These are phyloP conservation scores for Aspergillus sp. DNA, from an alignment of 2,329 filamentous ascomycete genomes.

Conservation along the genomic window DNA sequence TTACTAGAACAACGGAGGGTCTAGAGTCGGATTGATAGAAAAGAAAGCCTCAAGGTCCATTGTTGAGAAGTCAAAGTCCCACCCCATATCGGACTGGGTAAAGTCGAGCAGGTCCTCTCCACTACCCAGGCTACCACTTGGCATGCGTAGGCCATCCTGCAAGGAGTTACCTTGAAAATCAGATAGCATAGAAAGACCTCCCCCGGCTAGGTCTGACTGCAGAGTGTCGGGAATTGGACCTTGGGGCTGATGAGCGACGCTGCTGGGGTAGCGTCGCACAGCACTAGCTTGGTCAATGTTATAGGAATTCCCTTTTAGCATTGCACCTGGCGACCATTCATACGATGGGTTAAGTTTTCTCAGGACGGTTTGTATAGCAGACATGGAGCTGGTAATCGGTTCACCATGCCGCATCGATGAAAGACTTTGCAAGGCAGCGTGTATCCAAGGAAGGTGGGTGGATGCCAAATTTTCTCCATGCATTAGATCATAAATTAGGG, in stretches of 20 bases:
- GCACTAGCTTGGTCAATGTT: neutral
- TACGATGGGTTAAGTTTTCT: conserved; percentile 35
- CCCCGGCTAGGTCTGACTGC: neutral
- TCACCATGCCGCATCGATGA: conserved; percentile 39
- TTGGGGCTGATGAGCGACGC: neutral
- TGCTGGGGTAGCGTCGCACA: neutral
- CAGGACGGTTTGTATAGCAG: conserved; percentile 36
- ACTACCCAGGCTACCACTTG: conserved; percentile 27
- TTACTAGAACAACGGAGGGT: conserved; percentile 13
- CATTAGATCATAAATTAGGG: conserved; percentile 48
- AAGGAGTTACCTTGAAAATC: conserved; percentile 28
- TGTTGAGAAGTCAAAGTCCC: conserved; percentile 44
- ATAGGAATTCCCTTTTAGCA: neutral
- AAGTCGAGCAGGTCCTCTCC: conserved; percentile 39
- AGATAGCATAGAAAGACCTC: conserved; percentile 16
- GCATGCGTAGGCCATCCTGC: conserved; percentile 24
- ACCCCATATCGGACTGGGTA: conserved; percentile 41
- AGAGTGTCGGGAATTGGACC: neutral
- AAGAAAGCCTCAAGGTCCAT: conserved; percentile 45
- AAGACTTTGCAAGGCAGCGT: conserved; percentile 41
- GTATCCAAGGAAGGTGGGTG: conserved; percentile 48
- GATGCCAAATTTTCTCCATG: conserved; percentile 41
- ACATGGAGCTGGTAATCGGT: conserved; percentile 31
- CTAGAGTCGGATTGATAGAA: conserved; percentile 34
- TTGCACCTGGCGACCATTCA: conserved; percentile 25